Evolutionary conservation across 495 filamentous ascomycete species (phyloP), one percentile per base, ranked within the genome.

Genomic region (Xylaria venustula): DNA sequence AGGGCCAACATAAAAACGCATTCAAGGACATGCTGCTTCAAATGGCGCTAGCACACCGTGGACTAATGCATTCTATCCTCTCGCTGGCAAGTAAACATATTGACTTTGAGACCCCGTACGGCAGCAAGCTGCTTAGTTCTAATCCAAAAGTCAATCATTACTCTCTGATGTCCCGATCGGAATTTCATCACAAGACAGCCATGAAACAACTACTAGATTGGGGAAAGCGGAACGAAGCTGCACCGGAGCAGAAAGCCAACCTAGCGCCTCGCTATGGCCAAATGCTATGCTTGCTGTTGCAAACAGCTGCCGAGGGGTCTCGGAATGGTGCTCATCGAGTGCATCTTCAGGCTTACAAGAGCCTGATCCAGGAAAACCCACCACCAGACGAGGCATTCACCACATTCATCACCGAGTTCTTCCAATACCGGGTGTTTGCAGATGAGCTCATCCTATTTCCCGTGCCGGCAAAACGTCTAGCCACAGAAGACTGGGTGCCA

Each of bases 1-100:
- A 93, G 67, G 90, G 88, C 44, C 90, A 94, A 70, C 84, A 89
- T 64, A 88, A 88, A 56, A 95, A 95, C 69, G 91, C 92, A 11
- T 96, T 96, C 77, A 91, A 92, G 68, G 89, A 91, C 62, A 88
- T 94, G 73, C 79, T 97, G 51, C 81, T 97, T 7, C 90, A 91
- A 23, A 89, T 96, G 81, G 92, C 92, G 0, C 85, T 90, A 12
- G 81, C 88, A 55, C 90, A 97, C 69, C 83, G 85, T 49, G 91
- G 92, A 14, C 79, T 97, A 42, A 97, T 97, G 92, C 92, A 97
- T 73, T 94, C 91, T 32, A 85, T 97, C 51, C 84, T 97, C 57
- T 92, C 90, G 50, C 82, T 96, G 6, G 89, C 92, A 8, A 89
- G 90, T 54, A 92, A 88, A 53, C 92, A 96, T 64, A 81, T 96